Evolutionary conservation across 2,329 filamentous ascomycete genomes (phyloP).

Genomic region (Trichophyton schoenleinii): DNA sequence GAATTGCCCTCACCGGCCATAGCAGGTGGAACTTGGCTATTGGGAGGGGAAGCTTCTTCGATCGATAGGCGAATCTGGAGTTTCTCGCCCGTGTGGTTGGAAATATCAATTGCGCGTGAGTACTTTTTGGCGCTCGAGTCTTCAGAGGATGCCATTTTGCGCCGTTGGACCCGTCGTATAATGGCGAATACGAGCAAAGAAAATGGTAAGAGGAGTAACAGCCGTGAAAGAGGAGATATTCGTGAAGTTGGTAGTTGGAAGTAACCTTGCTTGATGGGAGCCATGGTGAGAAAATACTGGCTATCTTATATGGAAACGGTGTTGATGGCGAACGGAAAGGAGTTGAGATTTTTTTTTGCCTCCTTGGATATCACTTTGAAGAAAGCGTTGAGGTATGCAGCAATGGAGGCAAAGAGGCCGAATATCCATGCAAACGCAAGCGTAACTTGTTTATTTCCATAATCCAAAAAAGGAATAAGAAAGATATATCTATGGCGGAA

Average conservation of each 20-base stretch:
- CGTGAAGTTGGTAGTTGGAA: neutral
- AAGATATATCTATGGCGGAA: neutral
- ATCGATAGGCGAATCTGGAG: neutral
- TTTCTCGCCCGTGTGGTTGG: neutral
- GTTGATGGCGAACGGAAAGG: neutral
- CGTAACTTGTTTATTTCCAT: neutral
- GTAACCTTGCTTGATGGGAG: neutral
- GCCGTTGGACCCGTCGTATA: neutral
- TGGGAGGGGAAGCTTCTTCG: neutral
- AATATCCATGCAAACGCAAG: neutral
- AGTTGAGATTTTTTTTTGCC: neutral
- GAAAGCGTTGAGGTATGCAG: neutral
- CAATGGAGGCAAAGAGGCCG: neutral
- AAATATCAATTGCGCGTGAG: constrained; percentile 1
- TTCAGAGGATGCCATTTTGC: neutral
- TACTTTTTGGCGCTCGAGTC: neutral
- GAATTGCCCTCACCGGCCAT: neutral
- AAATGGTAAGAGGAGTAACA: neutral
- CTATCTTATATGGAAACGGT: neutral
- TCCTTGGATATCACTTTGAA: neutral
- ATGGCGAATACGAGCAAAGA: neutral
- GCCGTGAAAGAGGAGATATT: neutral
- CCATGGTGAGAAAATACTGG: neutral
- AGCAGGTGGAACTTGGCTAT: neutral
- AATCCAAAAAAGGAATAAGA: neutral